Percentiles rank a stretch among this genome's conserved stretches.
Evolutionary conservation across 2,329 filamentous ascomycete genomes (phyloP).

Genomic region (Curvularia verruculosa): DNA sequence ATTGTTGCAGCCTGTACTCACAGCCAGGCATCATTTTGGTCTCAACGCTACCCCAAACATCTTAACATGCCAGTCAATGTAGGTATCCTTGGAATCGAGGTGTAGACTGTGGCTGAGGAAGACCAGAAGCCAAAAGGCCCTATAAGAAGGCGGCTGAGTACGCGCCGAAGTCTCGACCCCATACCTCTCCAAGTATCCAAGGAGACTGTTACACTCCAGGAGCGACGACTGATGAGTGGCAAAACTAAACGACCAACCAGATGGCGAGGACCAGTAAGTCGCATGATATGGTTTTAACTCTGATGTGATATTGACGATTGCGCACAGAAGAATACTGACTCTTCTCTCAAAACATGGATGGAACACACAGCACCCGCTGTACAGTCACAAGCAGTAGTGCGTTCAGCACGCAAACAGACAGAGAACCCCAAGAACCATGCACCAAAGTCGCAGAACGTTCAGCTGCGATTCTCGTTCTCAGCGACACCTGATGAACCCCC

Average conservation of each 20-base stretch:
- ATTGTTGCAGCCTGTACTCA: no score
- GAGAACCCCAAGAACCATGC: not conserved
- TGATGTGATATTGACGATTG: not conserved
- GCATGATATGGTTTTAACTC: not conserved
- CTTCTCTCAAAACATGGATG: not conserved
- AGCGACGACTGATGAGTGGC: conserved; percentile 5
- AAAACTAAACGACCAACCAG: conserved; percentile 11
- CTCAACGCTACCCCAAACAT: not conserved
- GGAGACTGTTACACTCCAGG: conserved; percentile 1
- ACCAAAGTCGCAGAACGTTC: conserved; percentile 14
- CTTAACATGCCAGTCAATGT: conserved; percentile 13
- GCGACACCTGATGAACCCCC: not conserved
- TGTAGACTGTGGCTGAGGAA: not conserved
- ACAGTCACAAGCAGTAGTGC: not conserved
- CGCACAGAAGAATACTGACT: conserved; percentile 1
- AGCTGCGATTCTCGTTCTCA: conserved; percentile 27
- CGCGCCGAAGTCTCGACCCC: conserved; percentile 5
- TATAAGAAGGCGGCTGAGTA: conserved; percentile 6
- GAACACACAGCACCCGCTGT: not conserved
- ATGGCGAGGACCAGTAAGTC: conserved; percentile 16
- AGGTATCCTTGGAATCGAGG: not conserved
- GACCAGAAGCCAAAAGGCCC: conserved; percentile 6
- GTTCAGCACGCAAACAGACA: not conserved
- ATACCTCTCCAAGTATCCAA: not conserved
- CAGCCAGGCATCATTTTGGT: not conserved